Evolutionary conservation across 2,329 filamentous ascomycete species (phyloP), one percentile per base, ranked within the genome.

Genomic region (Fusarium sp.): DNA sequence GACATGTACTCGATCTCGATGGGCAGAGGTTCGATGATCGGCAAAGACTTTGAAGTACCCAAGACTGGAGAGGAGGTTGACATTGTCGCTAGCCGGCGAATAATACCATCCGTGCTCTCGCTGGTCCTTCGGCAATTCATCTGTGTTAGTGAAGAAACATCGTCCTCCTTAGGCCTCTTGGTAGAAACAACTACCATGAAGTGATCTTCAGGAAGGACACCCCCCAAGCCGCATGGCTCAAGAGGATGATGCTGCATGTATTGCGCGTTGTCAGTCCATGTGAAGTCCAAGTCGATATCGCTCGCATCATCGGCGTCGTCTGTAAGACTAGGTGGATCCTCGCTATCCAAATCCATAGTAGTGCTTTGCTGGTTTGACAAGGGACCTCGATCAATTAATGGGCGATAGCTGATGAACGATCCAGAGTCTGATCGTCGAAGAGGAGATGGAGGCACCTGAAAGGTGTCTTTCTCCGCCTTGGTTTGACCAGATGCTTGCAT

Each of bases 201-300:
- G 61, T 89, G 86, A 61, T 89, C 87, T n/a, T 88, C 85, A 0
- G 87, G 86, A 25, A 81, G 75, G 0, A 87, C 81, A 12, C 85
- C 85, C 6, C 84, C 85, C 0, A 89, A 71, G 1, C 87, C 87
- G 41, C 81, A 87, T 0, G 84, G 83, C 56, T 87, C 83, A 4
- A 90, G 72, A 0, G 78, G 74, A 2, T 72, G 70, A 2, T 77
- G 68, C 4, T 74, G 64, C 3, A 76, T 71, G n/a, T 74, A 74
- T 57, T 82, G 81, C 11, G 74, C 71, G 3, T 75, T 67, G 4
- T 78, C 68, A 1, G 80, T 79, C 83, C 83, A 85, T 0, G 73
- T 64, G 15, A 84, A 79, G 1, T 83, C 78, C 3, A 79, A 67
- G 1, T 83, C 79, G 3, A 80, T 60, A 0, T 79, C 78, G 47